Evolutionary conservation across 805 yeast species (phyloP).

Genomic region (Pichia sporocuriosa): DNA sequence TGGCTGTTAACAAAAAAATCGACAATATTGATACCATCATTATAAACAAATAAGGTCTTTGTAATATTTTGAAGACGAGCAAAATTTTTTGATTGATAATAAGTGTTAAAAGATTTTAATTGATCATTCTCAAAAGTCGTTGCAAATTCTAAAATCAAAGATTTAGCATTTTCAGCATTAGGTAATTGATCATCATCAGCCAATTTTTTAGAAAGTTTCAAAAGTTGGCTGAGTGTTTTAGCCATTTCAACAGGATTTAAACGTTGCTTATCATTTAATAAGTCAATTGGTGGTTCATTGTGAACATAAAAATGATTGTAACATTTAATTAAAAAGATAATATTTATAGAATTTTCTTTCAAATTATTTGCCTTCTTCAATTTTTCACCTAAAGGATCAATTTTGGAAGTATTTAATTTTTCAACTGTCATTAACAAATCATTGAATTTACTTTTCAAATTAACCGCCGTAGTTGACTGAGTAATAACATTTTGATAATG

Average conservation of each 20-base stretch:
- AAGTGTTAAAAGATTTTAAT: constrained; percentile 62
- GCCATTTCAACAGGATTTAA: constrained; percentile 47
- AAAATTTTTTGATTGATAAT: constrained; percentile 64
- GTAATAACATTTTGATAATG: constrained; percentile 63
- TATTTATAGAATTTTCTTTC: constrained; percentile 64
- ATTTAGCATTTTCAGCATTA: constrained; percentile 30
- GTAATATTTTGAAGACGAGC: constrained; percentile 72
- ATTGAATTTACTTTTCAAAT: constrained; percentile 42
- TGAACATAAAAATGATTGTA: constrained; percentile 70
- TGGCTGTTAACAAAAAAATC: constrained; percentile 77
- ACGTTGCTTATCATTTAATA: constrained; percentile 37
- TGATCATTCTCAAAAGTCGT: constrained; percentile 69
- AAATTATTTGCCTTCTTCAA: constrained; percentile 62
- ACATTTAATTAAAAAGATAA: constrained; percentile 66
- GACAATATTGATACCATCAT: constrained; percentile 78
- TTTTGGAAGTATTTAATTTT: constrained; percentile 44
- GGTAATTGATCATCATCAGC: constrained; percentile 43
- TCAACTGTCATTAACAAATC: constrained; percentile 47
- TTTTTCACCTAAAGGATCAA: constrained; percentile 65
- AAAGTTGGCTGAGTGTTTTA: constrained; percentile 54
- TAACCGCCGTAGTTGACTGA: constrained; percentile 36
- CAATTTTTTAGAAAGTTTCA: constrained; percentile 58
- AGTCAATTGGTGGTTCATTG: constrained; percentile 43
- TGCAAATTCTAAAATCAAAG: constrained; percentile 60
- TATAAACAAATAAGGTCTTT: constrained; percentile 66